Evolutionary conservation across 1,139 yeast genomes (phyloP).

Genomic region (Nematodospora anomalae): DNA sequence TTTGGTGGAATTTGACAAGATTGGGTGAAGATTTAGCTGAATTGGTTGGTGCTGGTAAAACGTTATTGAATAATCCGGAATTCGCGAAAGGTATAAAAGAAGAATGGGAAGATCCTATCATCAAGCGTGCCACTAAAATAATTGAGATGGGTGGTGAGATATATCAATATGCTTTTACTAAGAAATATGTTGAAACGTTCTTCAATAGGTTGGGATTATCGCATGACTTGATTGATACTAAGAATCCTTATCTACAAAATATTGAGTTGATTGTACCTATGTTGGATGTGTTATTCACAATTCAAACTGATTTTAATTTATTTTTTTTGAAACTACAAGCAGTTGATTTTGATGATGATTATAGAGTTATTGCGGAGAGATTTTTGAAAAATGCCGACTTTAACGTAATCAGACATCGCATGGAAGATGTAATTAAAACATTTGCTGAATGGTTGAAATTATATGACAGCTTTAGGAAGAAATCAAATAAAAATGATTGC

Average conservation of each 20-base stretch:
- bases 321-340: constrained; percentile 69
- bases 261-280: constrained; percentile 58
- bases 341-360: constrained; percentile 21
- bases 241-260: constrained; percentile 36
- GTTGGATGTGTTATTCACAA: constrained; percentile 58
- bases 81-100: constrained; percentile 38
- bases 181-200: constrained; percentile 59
- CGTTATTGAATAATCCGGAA: constrained; percentile 41
- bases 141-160: constrained; percentile 66
- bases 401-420: constrained; percentile 25
- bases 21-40: constrained; percentile 85
- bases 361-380: constrained; percentile 26
- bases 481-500: constrained; percentile 34
- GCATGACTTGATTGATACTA: constrained; percentile 35
- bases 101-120: constrained; percentile 52
- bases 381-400: constrained; percentile 22
- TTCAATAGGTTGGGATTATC: constrained; percentile 68
- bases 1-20: constrained; percentile 92
- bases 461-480: constrained; percentile 38
- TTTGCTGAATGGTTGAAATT: constrained; percentile 40
- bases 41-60: constrained; percentile 68
- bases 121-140: constrained; percentile 61
- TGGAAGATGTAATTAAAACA: constrained; percentile 32
- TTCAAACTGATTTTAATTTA: constrained; percentile 75
- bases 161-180: constrained; percentile 62